Evolutionary conservation across 208 protist genomes (phyloP), one percentile per base, ranked within the genome.

Genomic region (Zelonia costaricensis): DNA sequence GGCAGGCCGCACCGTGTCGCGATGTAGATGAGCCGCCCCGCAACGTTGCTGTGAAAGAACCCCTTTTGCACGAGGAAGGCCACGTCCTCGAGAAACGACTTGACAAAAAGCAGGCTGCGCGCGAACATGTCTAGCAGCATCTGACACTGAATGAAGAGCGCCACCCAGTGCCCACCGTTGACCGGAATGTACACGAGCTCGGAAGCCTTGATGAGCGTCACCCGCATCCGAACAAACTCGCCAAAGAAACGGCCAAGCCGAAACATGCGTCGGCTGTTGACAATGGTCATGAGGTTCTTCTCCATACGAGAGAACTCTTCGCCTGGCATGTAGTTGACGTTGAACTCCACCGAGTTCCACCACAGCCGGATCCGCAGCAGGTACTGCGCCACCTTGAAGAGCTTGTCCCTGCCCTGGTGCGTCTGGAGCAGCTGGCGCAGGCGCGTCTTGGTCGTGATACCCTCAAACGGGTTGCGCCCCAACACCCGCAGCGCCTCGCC

Each of bases 351-450:
- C 3, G 77, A 81, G 57, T 85, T 74, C 78, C 81, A 86, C 83
- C 86, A 96, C 25, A 94, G 63, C 56, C 72, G 74, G 36, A 96
- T 80, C 42, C 91, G 80, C 23, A 94, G 74, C 59, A 91, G 71
- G 51, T 96, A 96, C 64, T 96, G 91, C 1, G 80, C 78, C 6
- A 96, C 86, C 45, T 96, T 96, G 65, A 96, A 94, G 1, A 94
- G 56, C 62, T 96, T 96, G 66, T 96, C 91, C 27, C 91, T 72
- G 9, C 91, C 91, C 53, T 94, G 91, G 56, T 94, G 86, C 3
- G 86, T 96, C 64, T 96, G 84, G 54, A 96, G 73, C n/a, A 96
- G 72, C 67, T 96, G 90, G 8, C 84, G 70, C 47, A 96, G 43
- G 15, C 90, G 86, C n/a, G 82, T 91, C 48, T 93, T 96, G 3